A percentile compares a stretch with the other conserved stretches of the same genome.
phyloP scores from a whole-genome alignment of 331 rosid genomes.

The Quercus phellos region DNA sequence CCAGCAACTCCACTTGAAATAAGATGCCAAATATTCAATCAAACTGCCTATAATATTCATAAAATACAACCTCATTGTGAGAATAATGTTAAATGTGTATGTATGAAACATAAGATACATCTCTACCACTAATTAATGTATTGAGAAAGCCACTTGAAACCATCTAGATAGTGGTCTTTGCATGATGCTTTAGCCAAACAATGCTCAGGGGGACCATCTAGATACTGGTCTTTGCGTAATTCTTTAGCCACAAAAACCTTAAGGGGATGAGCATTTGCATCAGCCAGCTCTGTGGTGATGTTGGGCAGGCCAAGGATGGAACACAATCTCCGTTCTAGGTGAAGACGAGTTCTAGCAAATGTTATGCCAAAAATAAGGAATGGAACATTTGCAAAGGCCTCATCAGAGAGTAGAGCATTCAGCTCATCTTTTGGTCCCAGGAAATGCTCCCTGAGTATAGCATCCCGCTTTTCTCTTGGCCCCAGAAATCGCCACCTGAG shows the following conservation, averaged over 20 bases:
- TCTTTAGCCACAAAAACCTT: constrained; percentile 43
- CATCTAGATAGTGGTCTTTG: constrained; percentile 24
- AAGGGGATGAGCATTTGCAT: constrained; percentile 40
- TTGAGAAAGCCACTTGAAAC: constrained; percentile 82
- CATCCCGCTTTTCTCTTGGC: too few relatives aligned
- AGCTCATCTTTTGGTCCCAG: constrained; percentile 62
- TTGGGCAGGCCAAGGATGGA: constrained; percentile 55
- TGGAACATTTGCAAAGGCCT: constrained; percentile 61
- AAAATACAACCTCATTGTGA: too few relatives aligned
- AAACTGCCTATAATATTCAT: too few relatives aligned
- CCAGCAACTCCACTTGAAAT: neutral
- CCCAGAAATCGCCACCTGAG: too few relatives aligned
- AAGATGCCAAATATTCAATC: constrained; percentile 18
- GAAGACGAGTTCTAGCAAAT: constrained; percentile 26
- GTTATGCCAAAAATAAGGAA: constrained; percentile 73
- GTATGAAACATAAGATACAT: too few relatives aligned
- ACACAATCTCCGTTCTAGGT: constrained; percentile 67
- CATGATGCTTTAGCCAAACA: too few relatives aligned
- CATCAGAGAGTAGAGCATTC: constrained; percentile 72
- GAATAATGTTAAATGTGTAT: too few relatives aligned
- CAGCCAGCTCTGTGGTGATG: constrained; percentile 55
- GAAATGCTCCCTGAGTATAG: constrained; percentile 56
- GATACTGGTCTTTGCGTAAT: too few relatives aligned
- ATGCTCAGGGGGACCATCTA: too few relatives aligned
- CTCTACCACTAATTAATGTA: too few relatives aligned